These are phyloP conservation scores for Dendrobium nobile DNA, from an alignment of 106 monocot species.

Conservation along the genomic window DNA sequence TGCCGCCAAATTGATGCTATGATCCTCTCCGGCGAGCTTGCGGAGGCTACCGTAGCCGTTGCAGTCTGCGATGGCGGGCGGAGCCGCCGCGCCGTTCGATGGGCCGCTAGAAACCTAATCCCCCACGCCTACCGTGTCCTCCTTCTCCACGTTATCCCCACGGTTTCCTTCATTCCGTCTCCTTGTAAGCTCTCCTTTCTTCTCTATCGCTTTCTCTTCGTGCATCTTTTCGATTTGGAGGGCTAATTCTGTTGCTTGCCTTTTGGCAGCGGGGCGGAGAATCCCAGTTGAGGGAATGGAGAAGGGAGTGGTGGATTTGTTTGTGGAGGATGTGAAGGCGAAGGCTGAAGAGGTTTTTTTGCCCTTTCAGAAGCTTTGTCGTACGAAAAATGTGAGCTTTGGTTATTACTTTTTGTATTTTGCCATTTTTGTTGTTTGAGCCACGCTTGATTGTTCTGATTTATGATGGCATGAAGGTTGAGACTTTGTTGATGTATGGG, in stretches of 20 bases:
- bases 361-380: slow-evolving; percentile 23
- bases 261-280: slow-evolving; percentile 23
- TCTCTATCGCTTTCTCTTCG: background rate
- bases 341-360: slow-evolving; percentile 23
- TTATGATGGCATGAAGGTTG: slow-evolving; percentile 22
- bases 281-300: slow-evolving; percentile 33
- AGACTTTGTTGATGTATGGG: slow-evolving; percentile 46
- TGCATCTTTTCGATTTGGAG: background rate
- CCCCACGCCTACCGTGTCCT: slow-evolving; percentile 29
- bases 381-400: slow-evolving; percentile 30
- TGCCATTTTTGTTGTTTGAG: background rate
- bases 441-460: background rate
- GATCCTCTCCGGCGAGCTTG: background rate
- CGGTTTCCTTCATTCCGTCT: slow-evolving; percentile 31
- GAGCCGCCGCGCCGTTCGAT: slow-evolving; percentile 33
- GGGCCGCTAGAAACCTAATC: slow-evolving; percentile 33
- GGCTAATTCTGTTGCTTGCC: background rate
- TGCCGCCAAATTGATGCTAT: slow-evolving; percentile 2
- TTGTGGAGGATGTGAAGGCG: slow-evolving; percentile 28
- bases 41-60: slow-evolving; percentile 19
- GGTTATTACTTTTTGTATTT: background rate
- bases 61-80: slow-evolving; percentile 19
- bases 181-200: slow-evolving; percentile 11
- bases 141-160: slow-evolving; percentile 51
- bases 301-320: slow-evolving; percentile 38